Evolutionary conservation across 805 yeast species (phyloP), one percentile per base, ranked within the genome.

Genomic region (Ogataea saltuana): DNA sequence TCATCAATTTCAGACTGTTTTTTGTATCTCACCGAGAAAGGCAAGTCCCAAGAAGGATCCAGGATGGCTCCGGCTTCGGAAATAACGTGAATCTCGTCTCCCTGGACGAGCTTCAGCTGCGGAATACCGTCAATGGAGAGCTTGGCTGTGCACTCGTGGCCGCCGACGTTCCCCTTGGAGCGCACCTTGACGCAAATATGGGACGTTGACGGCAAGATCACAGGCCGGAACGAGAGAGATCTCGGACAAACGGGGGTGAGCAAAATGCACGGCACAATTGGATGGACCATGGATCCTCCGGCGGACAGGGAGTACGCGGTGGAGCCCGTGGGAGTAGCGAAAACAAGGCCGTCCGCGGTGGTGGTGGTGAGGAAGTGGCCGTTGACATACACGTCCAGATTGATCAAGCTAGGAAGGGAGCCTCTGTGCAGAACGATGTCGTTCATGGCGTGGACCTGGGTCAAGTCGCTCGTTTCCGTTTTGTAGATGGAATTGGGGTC

Each of bases 281-380:
- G 97, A 51, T 90, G 95, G 1, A 88, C 91, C 46, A 90, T 90
- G 11, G 96, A 81, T 1, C 98, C 98, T 11, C 98, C 97, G 1
- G 95, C 80, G 21, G 88, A 78, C 40, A 90, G 68, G 0, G 96
- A 86, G 59, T 90, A 90, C 0, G 97, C 97, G 0, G 97, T 90
- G 8, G 96, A 87, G 0, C 98, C 98, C 0, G 97, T 90, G 13
- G 98, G 98, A 0, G 97, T 86, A 3, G 93, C 75, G 34, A 88
- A 72, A 4, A 82, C 78, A 7, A 90, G 75, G 28, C 98, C 98
- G 64, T 91, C 98, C 1, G 95, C 96, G 0, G 91, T 85, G 4
- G 97, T 89, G 41, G 90, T 78, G 6, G 98, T 91, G 41, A 91
- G 68, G 56, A 83, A 85, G 60, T 85, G 83, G 17, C 87, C 88